Percentiles rank a stretch among this genome's conserved stretches.
phyloP scores from a whole-genome alignment of 352 stramenopile species.

The Globisporangium middletonii region DNA sequence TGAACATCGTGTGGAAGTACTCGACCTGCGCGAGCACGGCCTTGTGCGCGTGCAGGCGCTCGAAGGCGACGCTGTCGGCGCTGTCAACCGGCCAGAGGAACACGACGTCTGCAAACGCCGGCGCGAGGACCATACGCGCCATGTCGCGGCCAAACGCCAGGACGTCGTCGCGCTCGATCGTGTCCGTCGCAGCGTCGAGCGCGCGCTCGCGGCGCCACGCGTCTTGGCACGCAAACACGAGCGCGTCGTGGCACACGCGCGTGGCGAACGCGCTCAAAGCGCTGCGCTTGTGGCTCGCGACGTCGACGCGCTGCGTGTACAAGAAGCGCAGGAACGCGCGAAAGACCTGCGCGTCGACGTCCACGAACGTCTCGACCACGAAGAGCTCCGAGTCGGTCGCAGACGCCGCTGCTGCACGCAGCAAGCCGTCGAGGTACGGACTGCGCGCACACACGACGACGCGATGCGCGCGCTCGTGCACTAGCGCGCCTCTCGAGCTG shows the following conservation, averaged over 20 bases:
- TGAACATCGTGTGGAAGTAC: conserved; percentile 82
- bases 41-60: conserved; percentile 57
- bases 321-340: conserved; percentile 59
- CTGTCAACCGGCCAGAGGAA: conserved; percentile 59
- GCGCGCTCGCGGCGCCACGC: conserved; percentile 41
- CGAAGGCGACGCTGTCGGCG: conserved; percentile 8
- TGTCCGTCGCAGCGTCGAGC: background rate
- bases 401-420: conserved; percentile 11
- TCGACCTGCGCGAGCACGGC: conserved; percentile 67
- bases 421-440: conserved; percentile 46
- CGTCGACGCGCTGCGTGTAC: conserved; percentile 63
- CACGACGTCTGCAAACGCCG: conserved; percentile 53
- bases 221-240: conserved; percentile 44
- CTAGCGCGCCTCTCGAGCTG: background rate
- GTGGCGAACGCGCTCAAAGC: conserved; percentile 44
- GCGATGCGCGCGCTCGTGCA: conserved; percentile 24
- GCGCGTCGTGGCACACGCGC: conserved; percentile 44
- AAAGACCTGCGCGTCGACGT: conserved; percentile 56
- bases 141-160: conserved; percentile 55
- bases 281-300: conserved; percentile 58
- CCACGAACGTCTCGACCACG: conserved; percentile 42
- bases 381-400: conserved; percentile 13
- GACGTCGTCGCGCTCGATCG: conserved; percentile 10
- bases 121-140: conserved; percentile 33
- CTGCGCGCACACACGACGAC: conserved; percentile 56